Evolutionary conservation across 23 red algal genomes (phyloP).

Genomic region (Gracilaria gracilis): DNA sequence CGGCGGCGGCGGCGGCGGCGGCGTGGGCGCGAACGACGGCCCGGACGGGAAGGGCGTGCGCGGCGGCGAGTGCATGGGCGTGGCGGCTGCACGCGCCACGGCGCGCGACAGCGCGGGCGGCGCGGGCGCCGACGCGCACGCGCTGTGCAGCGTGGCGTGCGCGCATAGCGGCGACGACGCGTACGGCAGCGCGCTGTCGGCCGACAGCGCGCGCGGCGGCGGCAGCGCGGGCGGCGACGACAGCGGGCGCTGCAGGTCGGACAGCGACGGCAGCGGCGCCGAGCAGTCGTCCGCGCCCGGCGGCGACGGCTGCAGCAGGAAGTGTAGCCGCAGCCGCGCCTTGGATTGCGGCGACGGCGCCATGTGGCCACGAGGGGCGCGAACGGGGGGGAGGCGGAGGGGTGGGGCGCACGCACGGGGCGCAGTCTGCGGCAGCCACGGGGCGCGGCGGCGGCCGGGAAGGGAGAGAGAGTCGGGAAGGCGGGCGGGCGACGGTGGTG

Average conservation of each 20-base stretch:
- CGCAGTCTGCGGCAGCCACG: too few species aligned
- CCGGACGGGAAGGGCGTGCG: background rate
- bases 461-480: too few species aligned
- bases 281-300: background rate
- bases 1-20: slow-evolving; percentile 12
- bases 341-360: slow-evolving; percentile 33
- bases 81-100: background rate
- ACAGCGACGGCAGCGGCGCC: slow-evolving; percentile 32
- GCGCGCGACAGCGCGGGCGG: background rate
- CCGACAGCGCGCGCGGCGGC: slow-evolving; percentile 29
- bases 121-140: background rate
- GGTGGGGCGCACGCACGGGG: background rate
- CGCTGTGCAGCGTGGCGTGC: background rate
- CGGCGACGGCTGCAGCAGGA: slow-evolving; percentile 3
- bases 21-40: slow-evolving; percentile 17
- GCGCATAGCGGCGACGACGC: background rate
- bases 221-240: slow-evolving; percentile 7
- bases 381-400: background rate
- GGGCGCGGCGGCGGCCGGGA: too few species aligned
- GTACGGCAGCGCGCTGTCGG: slow-evolving; percentile 35
- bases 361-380: background rate
- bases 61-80: slow-evolving; percentile 13
- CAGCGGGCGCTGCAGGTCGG: slow-evolving; percentile 25
- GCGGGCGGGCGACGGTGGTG: background rate
- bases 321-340: slow-evolving; percentile 2